These are phyloP conservation scores for Hydrangea macrophylla DNA, from an alignment of 148 eudicot species.

Conservation along the genomic window DNA sequence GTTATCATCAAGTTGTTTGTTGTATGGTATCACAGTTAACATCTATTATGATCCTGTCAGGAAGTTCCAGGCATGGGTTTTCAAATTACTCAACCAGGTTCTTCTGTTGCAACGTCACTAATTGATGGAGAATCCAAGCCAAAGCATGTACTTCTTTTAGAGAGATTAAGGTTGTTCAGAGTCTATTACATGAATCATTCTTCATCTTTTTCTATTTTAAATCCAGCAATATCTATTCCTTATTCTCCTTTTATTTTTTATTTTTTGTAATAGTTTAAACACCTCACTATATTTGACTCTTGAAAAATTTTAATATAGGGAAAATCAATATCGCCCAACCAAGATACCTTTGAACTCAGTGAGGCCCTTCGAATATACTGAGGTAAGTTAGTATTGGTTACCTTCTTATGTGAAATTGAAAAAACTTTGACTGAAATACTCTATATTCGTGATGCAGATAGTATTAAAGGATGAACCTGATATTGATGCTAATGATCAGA, in stretches of 20 bases:
- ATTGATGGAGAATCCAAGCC: constrained; percentile 97
- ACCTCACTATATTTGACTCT: constrained; percentile 8
- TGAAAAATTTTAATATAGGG: constrained; percentile 49
- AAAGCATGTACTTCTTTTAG: constrained; percentile 92
- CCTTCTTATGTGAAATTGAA: constrained; percentile 16
- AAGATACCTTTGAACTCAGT: constrained; percentile 94
- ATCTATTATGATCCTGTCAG: constrained; percentile 30
- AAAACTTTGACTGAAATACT: constrained; percentile 6
- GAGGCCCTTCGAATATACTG: constrained; percentile 91
- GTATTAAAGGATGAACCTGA: constrained; percentile 77
- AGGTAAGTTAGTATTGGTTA: constrained; percentile 46
- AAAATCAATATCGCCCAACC: constrained; percentile 95
- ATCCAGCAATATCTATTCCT: too few species aligned
- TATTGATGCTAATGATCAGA: constrained; percentile 87
- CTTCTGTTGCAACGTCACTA: constrained; percentile 96
- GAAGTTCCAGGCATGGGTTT: constrained; percentile 99
- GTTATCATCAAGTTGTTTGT: neutral
- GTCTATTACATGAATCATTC: neutral
- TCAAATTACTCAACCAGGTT: constrained; percentile 98
- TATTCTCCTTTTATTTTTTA: too few species aligned
- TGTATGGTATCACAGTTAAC: constrained; percentile 1
- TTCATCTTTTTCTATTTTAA: neutral
- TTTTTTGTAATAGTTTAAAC: neutral
- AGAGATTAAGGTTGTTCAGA: constrained; percentile 75
- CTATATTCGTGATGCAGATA: constrained; percentile 46